Evolutionary conservation across 208 protist species (phyloP), one percentile per base, ranked within the genome.

Genomic region (Paratrypanosoma confusum): DNA sequence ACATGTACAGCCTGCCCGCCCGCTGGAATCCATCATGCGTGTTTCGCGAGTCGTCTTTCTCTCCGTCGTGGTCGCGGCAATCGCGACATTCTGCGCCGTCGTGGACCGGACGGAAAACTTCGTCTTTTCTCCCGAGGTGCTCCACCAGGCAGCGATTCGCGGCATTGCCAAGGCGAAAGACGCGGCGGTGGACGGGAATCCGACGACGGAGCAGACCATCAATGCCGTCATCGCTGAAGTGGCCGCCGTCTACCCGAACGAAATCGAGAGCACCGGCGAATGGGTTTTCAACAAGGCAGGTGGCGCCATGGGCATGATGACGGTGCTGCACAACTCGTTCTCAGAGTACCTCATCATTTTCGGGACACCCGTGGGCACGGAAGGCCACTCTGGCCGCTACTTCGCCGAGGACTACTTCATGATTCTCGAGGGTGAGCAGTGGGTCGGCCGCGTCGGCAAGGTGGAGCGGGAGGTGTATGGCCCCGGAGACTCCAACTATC

Each of bases 271-370:
- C 51, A 76, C 70, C 0, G 69, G 70, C 4, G 18, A 38, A n/a
- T 95, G 82, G 78, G 28, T 95, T 14, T 90, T 74, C 67, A 93
- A 93, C 74, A 91, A 89, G 49, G 81, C 89, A 1, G 89, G 85
- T 13, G 85, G 89, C 10, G 84, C 84, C 6, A 95, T 95, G 89
- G 84, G 89, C 39, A 61, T 70, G 20, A 93, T 93, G 82, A 85
- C 71, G 34, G 75, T 94, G 20, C 72, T 90, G 37, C 81, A 90
- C 57, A 76, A 65, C 61, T 95, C 88, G 46, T 72, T 93, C 50
- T 86, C 81, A 10, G 81, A 95, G 71, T 93, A 94, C 70, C 35
- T 96, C 38, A 93, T 96, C 47, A 88, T 96, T 41, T 96, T 96
- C 48, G 89, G 84, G 38, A 82, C 85, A 1, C 32, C 78, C 3